phyloP scores from a whole-genome alignment of 2,329 filamentous ascomycete species.

The Dactylellina parvicollis region DNA sequence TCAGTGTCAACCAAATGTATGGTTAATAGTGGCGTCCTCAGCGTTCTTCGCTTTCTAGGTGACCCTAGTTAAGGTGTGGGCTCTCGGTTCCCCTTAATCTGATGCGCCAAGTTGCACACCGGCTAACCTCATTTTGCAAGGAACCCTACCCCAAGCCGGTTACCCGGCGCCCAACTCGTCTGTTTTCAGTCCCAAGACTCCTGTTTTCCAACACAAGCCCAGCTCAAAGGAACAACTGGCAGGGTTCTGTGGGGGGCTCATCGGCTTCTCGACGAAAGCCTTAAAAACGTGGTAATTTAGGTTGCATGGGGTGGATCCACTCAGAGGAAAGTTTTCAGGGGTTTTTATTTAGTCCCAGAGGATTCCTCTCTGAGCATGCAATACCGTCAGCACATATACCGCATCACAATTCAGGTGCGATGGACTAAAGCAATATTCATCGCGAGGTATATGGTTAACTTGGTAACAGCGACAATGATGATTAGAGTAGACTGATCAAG shows the following conservation, averaged over 20 bases:
- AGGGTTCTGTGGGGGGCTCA: neutral
- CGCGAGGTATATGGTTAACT: too few species aligned
- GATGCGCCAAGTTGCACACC: conserved; percentile 48
- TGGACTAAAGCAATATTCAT: too few species aligned
- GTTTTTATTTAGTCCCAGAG: too few species aligned
- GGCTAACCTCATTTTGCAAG: conserved; percentile 20
- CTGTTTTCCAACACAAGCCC: neutral
- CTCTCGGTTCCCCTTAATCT: conserved; percentile 53
- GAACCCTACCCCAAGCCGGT: conserved; percentile 27
- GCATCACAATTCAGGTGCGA: too few species aligned
- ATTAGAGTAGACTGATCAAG: too few species aligned
- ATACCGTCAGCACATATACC: too few species aligned
- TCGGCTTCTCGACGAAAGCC: conserved; percentile 19
- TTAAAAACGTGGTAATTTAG: conserved; percentile 51
- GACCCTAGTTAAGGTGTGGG: conserved; percentile 15
- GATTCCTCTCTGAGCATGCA: too few species aligned
- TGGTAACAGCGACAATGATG: too few species aligned
- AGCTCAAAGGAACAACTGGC: neutral
- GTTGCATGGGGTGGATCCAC: conserved; percentile 15
- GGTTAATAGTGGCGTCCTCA: conserved; percentile 38
- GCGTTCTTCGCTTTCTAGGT: conserved; percentile 7
- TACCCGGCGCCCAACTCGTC: conserved; percentile 30
- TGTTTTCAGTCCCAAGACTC: neutral
- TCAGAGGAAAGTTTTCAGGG: too few species aligned
- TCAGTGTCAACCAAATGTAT: conserved; percentile 4